Evolutionary conservation across 345 rosid genomes (phyloP).

Genomic region (Populus alba): DNA sequence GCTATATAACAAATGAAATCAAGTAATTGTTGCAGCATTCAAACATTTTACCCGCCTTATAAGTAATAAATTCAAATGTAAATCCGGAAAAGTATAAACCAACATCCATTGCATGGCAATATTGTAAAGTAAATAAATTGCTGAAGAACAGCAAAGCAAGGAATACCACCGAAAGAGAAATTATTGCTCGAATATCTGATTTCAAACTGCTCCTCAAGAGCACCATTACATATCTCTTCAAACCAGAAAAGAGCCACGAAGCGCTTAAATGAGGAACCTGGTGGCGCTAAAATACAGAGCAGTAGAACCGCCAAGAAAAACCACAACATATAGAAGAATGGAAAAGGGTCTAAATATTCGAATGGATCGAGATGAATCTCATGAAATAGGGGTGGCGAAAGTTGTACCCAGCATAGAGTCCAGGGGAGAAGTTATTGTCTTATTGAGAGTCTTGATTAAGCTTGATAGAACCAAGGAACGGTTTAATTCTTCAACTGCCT

Average conservation of each 20-base stretch:
- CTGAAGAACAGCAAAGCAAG: background rate
- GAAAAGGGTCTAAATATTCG: background rate
- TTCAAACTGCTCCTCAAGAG: background rate
- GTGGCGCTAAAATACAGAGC: background rate
- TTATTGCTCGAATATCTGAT: background rate
- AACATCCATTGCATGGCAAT: background rate
- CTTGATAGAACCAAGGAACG: slow-evolving; percentile 9
- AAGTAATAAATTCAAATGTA: background rate
- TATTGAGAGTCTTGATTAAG: slow-evolving; percentile 14
- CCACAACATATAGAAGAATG: slow-evolving; percentile 8
- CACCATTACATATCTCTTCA: background rate
- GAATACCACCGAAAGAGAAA: background rate
- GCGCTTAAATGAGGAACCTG: background rate
- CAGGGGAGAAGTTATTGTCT: slow-evolving; percentile 30
- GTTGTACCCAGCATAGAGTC: slow-evolving; percentile 11
- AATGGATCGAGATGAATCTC: background rate
- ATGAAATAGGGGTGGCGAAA: slow-evolving; percentile 3
- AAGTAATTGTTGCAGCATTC: background rate
- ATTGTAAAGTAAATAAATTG: background rate
- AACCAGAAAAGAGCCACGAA: background rate
- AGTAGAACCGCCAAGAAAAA: slow-evolving; percentile 15
- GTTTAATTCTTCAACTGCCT: slow-evolving; percentile 49
- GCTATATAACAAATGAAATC: background rate
- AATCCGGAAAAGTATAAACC: background rate
- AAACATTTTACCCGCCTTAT: background rate